Conservation (phyloP, 129 eudicot genomes). For the Arctium minus region DNA sequence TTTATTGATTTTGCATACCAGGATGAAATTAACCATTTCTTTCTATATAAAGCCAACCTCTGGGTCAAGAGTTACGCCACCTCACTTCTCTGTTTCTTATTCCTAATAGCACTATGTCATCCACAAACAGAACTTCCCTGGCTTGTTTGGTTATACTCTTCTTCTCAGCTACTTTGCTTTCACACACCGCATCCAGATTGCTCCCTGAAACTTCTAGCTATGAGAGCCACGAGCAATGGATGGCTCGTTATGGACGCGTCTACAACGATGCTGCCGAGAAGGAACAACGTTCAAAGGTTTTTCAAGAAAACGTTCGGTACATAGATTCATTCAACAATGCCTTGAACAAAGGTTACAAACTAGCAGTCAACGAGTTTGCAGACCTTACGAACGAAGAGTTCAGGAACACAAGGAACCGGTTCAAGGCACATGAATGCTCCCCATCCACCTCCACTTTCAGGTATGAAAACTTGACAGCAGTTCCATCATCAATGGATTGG, state of each 20-base stretch:
- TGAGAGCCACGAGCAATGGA: constrained; percentile 29
- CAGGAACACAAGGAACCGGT: constrained; percentile 10
- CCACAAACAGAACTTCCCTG: not conserved
- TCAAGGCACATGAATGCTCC: constrained; percentile 19
- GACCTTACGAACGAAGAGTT: constrained; percentile 25
- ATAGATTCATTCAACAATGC: constrained; percentile 7
- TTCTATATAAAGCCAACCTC: not conserved
- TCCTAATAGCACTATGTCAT: not conserved
- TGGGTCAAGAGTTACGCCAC: not conserved
- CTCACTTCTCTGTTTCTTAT: not conserved
- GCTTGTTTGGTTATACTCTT: not conserved
- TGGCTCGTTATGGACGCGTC: constrained; percentile 31
- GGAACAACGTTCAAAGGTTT: constrained; percentile 3
- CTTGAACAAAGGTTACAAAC: not conserved
- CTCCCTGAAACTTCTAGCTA: constrained; percentile 12
- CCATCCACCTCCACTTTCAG: constrained; percentile 6
- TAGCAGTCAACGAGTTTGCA: constrained; percentile 16
- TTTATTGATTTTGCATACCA: not conserved
- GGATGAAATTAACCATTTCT: not conserved
- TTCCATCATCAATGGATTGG: constrained; percentile 28
- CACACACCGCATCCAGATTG: constrained; percentile 8
- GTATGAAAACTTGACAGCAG: constrained; percentile 11
- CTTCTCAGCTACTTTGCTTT: not conserved
- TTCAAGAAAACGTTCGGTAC: constrained; percentile 6
- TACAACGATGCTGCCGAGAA: constrained; percentile 9